Evolutionary conservation across 2,329 filamentous ascomycete species (phyloP).

Genomic region (Sordariomycetes sp.): DNA sequence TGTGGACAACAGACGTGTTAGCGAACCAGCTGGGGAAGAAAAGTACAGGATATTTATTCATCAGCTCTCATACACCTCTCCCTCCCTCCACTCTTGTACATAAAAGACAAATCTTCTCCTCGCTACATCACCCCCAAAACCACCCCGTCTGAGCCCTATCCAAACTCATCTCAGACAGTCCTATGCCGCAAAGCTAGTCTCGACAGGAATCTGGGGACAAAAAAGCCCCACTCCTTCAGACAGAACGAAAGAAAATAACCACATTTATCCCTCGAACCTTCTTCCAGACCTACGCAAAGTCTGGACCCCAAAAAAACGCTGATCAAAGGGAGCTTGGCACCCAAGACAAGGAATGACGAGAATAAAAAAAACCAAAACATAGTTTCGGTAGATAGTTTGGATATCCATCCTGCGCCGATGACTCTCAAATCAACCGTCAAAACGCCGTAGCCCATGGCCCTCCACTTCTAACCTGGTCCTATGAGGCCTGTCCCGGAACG

Average conservation of each 20-base stretch:
- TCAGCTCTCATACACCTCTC: not conserved
- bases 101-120: not conserved
- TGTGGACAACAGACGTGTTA: not conserved
- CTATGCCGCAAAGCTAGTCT: too few species aligned
- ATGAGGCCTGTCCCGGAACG: conserved; percentile 41
- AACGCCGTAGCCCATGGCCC: not conserved
- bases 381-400: not conserved
- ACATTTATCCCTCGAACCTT: not conserved
- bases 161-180: too few species aligned
- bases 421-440: not conserved
- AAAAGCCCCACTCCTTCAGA: too few species aligned
- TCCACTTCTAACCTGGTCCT: too few species aligned
- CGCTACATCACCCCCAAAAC: not conserved
- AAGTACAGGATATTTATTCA: not conserved
- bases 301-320: too few species aligned
- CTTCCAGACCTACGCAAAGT: too few species aligned
- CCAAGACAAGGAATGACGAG: not conserved
- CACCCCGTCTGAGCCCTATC: too few species aligned
- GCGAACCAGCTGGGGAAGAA: not conserved
- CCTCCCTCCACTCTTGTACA: not conserved
- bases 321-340: too few species aligned
- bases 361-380: not conserved
- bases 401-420: not conserved
- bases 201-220: too few species aligned
- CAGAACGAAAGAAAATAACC: too few species aligned